A percentile compares a stretch with the other conserved stretches of the same genome.
Evolutionary conservation across 495 filamentous ascomycete species (phyloP).

Genomic region (Neurospora sp.): DNA sequence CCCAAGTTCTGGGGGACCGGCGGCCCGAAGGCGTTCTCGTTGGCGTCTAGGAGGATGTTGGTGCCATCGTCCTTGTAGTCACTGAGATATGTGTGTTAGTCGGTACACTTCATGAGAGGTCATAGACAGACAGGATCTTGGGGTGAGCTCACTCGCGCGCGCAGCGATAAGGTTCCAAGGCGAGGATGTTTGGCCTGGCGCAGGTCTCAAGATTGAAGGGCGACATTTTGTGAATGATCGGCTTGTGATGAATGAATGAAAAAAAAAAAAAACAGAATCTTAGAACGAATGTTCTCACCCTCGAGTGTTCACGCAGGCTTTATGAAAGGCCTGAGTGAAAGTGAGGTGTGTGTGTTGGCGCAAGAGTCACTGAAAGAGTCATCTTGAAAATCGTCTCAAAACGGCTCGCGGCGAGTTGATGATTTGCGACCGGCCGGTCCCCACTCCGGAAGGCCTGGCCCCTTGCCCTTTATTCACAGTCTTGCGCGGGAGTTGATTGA

Average conservation of each 20-base stretch:
- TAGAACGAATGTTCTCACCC: not conserved
- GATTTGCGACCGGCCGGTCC: not conserved
- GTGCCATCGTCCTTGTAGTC: constrained; percentile 99
- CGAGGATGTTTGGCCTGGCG: constrained; percentile 73
- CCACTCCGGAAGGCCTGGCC: not conserved
- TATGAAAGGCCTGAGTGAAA: not conserved
- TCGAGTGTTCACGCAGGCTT: not conserved
- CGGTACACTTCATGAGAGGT: constrained; percentile 5
- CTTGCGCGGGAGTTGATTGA: not conserved
- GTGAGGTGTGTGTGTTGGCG: not conserved
- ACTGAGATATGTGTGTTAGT: constrained; percentile 40
- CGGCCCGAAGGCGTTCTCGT: constrained; percentile 94
- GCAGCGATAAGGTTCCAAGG: constrained; percentile 75
- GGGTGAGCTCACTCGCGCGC: constrained; percentile 58
- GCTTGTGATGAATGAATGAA: not conserved
- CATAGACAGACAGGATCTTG: not conserved
- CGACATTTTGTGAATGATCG: constrained; percentile 24
- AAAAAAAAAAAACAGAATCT: too few species aligned
- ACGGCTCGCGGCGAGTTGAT: not conserved
- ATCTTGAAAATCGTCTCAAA: not conserved
- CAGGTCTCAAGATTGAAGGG: constrained; percentile 70
- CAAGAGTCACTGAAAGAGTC: not conserved
- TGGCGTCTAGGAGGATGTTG: constrained; percentile 93
- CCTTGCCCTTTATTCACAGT: not conserved
- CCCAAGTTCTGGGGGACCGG: constrained; percentile 29